Percentiles rank a stretch among this genome's conserved stretches.
Evolutionary conservation across 345 rosid species (phyloP).

Genomic region (Citrus glauca): DNA sequence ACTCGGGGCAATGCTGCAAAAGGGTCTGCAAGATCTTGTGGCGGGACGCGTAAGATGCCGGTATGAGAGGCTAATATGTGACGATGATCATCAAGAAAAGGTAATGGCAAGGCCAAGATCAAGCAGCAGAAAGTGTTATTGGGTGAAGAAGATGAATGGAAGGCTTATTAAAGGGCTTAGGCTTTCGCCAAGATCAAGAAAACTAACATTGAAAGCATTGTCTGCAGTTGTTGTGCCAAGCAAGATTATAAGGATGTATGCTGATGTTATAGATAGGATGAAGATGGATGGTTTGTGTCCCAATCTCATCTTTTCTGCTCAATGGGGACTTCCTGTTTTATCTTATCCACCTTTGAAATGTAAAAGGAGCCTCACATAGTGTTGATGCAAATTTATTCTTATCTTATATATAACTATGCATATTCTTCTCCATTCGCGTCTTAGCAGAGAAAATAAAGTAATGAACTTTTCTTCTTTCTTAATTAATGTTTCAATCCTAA

Average conservation of each 20-base stretch:
- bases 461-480: too few relatives aligned
- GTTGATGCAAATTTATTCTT: background rate
- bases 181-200: slow-evolving; percentile 43
- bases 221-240: slow-evolving; percentile 21
- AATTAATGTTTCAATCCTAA: too few relatives aligned
- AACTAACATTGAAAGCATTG: slow-evolving; percentile 43
- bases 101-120: slow-evolving; percentile 22
- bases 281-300: slow-evolving; percentile 51
- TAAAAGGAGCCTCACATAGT: background rate
- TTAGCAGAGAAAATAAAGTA: too few relatives aligned
- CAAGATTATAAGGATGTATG: slow-evolving; percentile 40
- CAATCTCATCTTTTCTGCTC: slow-evolving; percentile 54
- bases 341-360: slow-evolving; percentile 35
- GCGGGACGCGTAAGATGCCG: slow-evolving; percentile 1
- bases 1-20: slow-evolving; percentile 4
- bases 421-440: too few relatives aligned
- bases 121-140: slow-evolving; percentile 23
- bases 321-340: slow-evolving; percentile 64
- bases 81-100: slow-evolving; percentile 9
- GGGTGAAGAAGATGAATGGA: slow-evolving; percentile 45
- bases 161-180: slow-evolving; percentile 46
- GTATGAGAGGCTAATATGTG: background rate
- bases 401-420: too few relatives aligned
- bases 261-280: slow-evolving; percentile 38
- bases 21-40: slow-evolving; percentile 19